Evolutionary conservation across 1,139 yeast species (phyloP), one percentile per base, ranked within the genome.

Genomic region (Blastobotrys aristatus): DNA sequence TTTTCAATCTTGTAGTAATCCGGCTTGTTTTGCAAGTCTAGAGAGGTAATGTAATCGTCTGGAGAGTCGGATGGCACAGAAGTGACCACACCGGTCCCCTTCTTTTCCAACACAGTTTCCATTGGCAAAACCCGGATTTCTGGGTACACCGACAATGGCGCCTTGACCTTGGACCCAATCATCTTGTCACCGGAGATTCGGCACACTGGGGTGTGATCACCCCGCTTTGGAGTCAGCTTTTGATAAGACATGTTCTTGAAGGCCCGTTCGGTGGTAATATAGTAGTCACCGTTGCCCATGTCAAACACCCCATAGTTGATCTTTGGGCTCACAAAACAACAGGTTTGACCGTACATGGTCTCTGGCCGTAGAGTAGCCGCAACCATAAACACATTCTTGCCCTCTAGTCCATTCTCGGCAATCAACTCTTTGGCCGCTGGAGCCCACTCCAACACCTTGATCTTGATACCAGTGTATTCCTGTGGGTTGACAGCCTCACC

Each of bases 361-460:
- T 92, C 99, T 33, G 99, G 97, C 73, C 99, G 84, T 61, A 94
- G 80, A 58, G 98, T 92, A 33, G 98, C 98, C 53, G 99, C 98
- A 47, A 94, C 89, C 54, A 92, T 75, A 70, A 68, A 89, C 35
- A 89, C 75, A 58, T 81, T 83, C 70, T 86, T 87, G 50, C 69
- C 74, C 49, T 74, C 74, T 51, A 81, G 74, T 31, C 67, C 67
- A 40, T 76, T 69, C 45, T 73, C 71, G 42, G 72, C 72, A 40
- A 90, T 71, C 18, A 66, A 60, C 44, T 72, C 69, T 47, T 69
- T 61, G 22, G 94, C 84, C 40, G 69, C 75, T 48, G 68, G 73
- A 40, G 79, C 73, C 68, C 78, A 76, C 59, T 84, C 86, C 35
- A 74, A 67, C 43, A 85, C 76, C 66, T 76, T 72, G 62, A 92